These are phyloP conservation scores for Hanseniaspora singularis DNA, from an alignment of 805 yeast genomes.

Conservation along the genomic window DNA sequence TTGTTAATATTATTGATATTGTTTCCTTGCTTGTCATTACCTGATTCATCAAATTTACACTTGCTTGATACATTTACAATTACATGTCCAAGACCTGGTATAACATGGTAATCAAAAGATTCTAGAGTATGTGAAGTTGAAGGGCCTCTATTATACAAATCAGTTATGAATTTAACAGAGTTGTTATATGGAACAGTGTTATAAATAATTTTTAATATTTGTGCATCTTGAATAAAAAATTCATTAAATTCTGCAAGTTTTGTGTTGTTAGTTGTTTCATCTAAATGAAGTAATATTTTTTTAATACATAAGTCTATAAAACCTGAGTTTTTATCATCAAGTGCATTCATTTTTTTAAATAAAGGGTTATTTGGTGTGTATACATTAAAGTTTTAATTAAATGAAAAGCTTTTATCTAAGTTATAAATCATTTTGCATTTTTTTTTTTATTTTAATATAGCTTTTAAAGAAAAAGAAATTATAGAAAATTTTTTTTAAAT, in stretches of 20 bases:
- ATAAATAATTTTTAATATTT: constrained; percentile 24
- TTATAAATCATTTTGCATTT: too few species aligned
- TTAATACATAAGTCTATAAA: constrained; percentile 27
- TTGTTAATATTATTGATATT: constrained; percentile 35
- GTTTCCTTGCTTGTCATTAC: constrained; percentile 50
- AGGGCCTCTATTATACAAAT: constrained; percentile 28
- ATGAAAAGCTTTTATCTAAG: too few species aligned
- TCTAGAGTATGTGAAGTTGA: constrained; percentile 49
- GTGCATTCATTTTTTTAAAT: constrained; percentile 7
- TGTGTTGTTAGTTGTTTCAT: constrained; percentile 25
- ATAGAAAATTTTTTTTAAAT: too few species aligned
- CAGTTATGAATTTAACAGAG: constrained; percentile 22
- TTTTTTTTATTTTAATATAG: too few species aligned
- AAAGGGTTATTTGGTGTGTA: neutral
- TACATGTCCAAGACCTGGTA: constrained; percentile 50
- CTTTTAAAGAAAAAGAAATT: too few species aligned
- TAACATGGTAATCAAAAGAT: constrained; percentile 53
- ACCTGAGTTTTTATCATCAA: constrained; percentile 22
- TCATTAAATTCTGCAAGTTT: constrained; percentile 24
- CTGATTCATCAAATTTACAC: constrained; percentile 67
- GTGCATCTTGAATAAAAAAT: constrained; percentile 21
- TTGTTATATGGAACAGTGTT: constrained; percentile 26
- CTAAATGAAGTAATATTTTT: constrained; percentile 28
- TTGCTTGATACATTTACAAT: constrained; percentile 44
- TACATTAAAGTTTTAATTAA: too few species aligned